phyloP scores from a whole-genome alignment of 83 land plant species.

The Picea abies region DNA sequence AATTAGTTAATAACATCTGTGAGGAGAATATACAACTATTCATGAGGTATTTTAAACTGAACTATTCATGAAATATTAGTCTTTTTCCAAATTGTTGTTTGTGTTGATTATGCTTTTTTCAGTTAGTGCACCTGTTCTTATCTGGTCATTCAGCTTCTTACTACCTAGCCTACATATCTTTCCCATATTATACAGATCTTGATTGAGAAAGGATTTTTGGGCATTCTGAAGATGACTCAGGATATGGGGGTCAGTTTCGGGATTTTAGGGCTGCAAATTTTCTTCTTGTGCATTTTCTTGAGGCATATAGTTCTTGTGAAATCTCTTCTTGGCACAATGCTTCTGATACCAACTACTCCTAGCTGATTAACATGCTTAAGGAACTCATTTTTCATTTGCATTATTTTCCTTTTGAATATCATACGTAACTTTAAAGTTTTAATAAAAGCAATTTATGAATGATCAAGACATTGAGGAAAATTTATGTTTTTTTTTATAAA shows the following conservation, averaged over 20 bases:
- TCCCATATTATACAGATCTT: too few relatives aligned
- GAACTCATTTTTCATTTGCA: not conserved
- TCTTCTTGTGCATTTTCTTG: too few relatives aligned
- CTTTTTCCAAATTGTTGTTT: not conserved
- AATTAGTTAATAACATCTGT: not conserved
- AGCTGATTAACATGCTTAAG: not conserved
- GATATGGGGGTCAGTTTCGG: too few relatives aligned
- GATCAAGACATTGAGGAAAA: too few relatives aligned
- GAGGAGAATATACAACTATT: constrained; percentile 7
- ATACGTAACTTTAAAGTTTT: too few relatives aligned
- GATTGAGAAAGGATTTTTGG: not conserved
- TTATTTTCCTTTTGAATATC: not conserved
- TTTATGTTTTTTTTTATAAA: too few relatives aligned
- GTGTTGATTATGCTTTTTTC: not conserved
- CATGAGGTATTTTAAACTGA: constrained; percentile 7
- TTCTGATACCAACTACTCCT: not conserved
- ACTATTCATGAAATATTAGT: not conserved
- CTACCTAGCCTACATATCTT: not conserved
- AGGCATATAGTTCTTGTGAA: too few relatives aligned
- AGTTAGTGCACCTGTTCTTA: not conserved
- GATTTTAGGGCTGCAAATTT: too few relatives aligned
- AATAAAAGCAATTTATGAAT: too few relatives aligned
- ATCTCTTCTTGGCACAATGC: too few relatives aligned
- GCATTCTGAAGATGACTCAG: not conserved
- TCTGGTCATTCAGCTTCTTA: not conserved